Conservation (phyloP, 2,329 filamentous ascomycete species). For the Decorospora gaudefroyi region DNA sequence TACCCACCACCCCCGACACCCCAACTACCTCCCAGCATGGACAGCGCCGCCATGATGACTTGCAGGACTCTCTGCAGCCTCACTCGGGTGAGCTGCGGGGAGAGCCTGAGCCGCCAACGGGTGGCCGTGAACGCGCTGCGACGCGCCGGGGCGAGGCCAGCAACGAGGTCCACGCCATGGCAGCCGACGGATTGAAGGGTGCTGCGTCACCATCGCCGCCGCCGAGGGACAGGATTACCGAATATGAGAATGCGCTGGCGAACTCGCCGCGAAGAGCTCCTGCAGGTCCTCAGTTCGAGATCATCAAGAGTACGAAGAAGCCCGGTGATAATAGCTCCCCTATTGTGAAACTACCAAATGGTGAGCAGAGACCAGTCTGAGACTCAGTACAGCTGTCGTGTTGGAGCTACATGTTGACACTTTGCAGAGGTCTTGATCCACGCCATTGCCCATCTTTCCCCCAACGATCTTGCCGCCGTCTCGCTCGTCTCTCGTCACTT, state of each 20-base stretch:
- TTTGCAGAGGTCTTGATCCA: constrained; percentile 84
- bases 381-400: constrained; percentile 1
- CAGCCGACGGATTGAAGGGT: constrained; percentile 38
- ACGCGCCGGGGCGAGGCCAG: constrained; percentile 26
- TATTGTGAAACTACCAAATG: constrained; percentile 74
- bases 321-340: constrained; percentile 54
- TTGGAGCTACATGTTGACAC: constrained; percentile 12
- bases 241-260: constrained; percentile 59
- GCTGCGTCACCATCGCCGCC: constrained; percentile 27
- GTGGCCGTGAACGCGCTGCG: constrained; percentile 26
- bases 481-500: constrained; percentile 87
- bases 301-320: constrained; percentile 55
- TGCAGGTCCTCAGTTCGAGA: constrained; percentile 57
- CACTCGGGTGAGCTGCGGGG: constrained; percentile 43
- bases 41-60: constrained; percentile 53
- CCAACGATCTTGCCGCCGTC: constrained; percentile 78
- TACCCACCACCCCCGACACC: constrained; percentile 47
- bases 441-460: constrained; percentile 85
- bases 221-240: constrained; percentile 56
- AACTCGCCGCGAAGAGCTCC: constrained; percentile 46
- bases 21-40: constrained; percentile 62
- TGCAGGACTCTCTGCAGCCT: constrained; percentile 51
- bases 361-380: constrained; percentile 55
- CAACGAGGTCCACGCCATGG: constrained; percentile 16
- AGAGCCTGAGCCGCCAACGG: constrained; percentile 25